Evolutionary conservation across 306 rosid genomes (phyloP), one percentile per base, ranked within the genome.

Genomic region (Pterocarpus macrocarpus): DNA sequence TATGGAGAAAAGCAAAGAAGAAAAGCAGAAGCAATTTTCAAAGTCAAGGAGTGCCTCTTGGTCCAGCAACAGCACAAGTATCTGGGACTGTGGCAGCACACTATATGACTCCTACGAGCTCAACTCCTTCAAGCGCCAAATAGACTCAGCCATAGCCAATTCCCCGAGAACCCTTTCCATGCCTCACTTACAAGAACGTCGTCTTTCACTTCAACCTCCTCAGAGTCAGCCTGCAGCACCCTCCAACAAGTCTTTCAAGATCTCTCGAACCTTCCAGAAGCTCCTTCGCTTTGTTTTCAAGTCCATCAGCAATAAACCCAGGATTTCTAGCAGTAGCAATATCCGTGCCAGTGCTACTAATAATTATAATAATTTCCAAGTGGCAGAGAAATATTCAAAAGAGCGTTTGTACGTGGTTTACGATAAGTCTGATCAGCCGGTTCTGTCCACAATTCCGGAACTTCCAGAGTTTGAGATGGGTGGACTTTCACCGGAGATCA

Each of bases 41-140:
- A 33, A 76, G 39, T 9, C 77, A 11, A 64, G 63, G 75, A 34
- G 44, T 63, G 6, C 68, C 43, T 61, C 39, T 11, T 61, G 39
- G 38, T 30, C 39, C 16, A 12, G n/a, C 11, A 38, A 22, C 12
- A 44, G 10, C 10, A 43, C 47, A 13, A 13, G 57, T n/a, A 13
- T 86, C 1, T 95, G 98, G 99, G 99, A 95, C 67, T 92, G 99
- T 81, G 99, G 93, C 0, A 95, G 99, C 87, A 66, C 92, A 1
- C 91, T 95, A 15, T 95, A 95, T 58, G 99, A 95, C 75, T 93
- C 97, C 1, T 90, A 90, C 80, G 99, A 95, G 82, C 97, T 91
- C 86, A 86, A 86, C 77, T 91, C 95, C 41, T 89, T 95, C 80
- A 90, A 86, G 43, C 93, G 89, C 65, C 92, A 89, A 63, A 89